A percentile compares a stretch with the other conserved stretches of the same genome.
These are phyloP conservation scores for Cyberlindnera mississippiensis DNA, from an alignment of 805 yeast species.

Conservation along the genomic window DNA sequence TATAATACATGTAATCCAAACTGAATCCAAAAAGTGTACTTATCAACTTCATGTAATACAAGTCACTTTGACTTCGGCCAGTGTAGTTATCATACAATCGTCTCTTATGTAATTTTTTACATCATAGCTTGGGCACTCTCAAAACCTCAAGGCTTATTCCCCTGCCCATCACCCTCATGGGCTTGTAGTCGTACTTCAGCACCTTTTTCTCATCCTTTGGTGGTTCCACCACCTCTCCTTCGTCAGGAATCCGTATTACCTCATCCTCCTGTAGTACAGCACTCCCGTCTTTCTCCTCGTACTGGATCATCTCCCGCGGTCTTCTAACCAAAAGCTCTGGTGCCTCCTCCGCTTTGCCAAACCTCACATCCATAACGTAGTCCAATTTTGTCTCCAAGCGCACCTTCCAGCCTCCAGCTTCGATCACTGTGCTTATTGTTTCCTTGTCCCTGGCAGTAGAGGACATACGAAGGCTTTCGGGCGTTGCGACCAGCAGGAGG, in stretches of 20 bases:
- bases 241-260: slow-evolving; percentile 17
- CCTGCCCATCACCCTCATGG: slow-evolving; percentile 10
- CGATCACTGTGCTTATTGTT: slow-evolving; percentile 7
- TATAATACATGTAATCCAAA: too few relatives aligned
- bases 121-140: slow-evolving; percentile 12
- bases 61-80: too few relatives aligned
- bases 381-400: slow-evolving; percentile 9
- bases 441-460: slow-evolving; percentile 11
- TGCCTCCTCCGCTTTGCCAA: slow-evolving; percentile 4
- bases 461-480: slow-evolving; percentile 14
- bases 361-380: slow-evolving; percentile 10
- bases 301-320: slow-evolving; percentile 10
- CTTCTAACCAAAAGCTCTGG: slow-evolving; percentile 14
- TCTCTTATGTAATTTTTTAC: background rate
- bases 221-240: slow-evolving; percentile 11
- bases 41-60: too few relatives aligned
- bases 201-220: slow-evolving; percentile 16
- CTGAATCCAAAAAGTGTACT: too few relatives aligned
- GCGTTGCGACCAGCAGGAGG: slow-evolving; percentile 12
- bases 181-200: slow-evolving; percentile 20
- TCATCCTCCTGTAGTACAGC: slow-evolving; percentile 6
- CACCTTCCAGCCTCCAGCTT: slow-evolving; percentile 21
- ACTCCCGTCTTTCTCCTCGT: background rate
- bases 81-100: background rate
- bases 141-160: slow-evolving; percentile 24